Conservation (phyloP, 2,329 filamentous ascomycete species). For the Aspergillus jensenii region DNA sequence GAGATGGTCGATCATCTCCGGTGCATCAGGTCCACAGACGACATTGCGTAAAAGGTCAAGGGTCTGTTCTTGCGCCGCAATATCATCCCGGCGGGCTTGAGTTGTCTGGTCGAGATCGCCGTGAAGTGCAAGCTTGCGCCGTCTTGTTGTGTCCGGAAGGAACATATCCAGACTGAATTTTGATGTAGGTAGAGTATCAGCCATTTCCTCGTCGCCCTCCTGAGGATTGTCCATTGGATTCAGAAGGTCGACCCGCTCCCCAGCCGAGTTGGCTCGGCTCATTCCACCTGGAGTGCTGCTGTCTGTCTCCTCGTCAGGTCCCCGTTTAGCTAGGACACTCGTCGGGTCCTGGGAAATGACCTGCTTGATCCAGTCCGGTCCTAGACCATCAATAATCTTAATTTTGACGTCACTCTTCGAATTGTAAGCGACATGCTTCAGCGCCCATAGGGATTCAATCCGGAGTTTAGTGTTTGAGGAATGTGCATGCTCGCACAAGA, state of each 20-base stretch:
- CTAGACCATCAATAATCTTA: conserved; percentile 73
- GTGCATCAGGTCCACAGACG: conserved; percentile 64
- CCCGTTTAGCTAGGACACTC: conserved; percentile 27
- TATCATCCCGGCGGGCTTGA: conserved; percentile 72
- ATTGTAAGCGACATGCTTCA: conserved; percentile 83
- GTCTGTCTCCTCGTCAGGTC: conserved; percentile 33
- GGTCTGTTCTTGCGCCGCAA: conserved; percentile 86
- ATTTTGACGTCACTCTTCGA: conserved; percentile 72
- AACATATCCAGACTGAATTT: conserved; percentile 40
- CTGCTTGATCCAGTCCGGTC: conserved; percentile 75
- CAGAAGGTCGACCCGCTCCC: conserved; percentile 60
- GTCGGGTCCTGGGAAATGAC: conserved; percentile 64
- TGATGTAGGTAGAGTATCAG: conserved; percentile 41
- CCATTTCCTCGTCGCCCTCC: conserved; percentile 35
- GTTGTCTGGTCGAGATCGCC: conserved; percentile 67
- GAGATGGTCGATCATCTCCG: conserved; percentile 79
- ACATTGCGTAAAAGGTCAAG: conserved; percentile 89
- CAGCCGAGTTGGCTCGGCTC: conserved; percentile 59
- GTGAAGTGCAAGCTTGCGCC: conserved; percentile 51
- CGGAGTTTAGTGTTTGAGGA: conserved; percentile 76
- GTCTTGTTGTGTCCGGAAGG: conserved; percentile 40
- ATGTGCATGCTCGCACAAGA: conserved; percentile 80
- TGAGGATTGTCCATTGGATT: conserved; percentile 48
- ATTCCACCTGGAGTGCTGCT: conserved; percentile 44
- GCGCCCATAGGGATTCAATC: conserved; percentile 84